Conservation (phyloP, 768 basidiomycete genomes). For the Pholiota molesta region DNA sequence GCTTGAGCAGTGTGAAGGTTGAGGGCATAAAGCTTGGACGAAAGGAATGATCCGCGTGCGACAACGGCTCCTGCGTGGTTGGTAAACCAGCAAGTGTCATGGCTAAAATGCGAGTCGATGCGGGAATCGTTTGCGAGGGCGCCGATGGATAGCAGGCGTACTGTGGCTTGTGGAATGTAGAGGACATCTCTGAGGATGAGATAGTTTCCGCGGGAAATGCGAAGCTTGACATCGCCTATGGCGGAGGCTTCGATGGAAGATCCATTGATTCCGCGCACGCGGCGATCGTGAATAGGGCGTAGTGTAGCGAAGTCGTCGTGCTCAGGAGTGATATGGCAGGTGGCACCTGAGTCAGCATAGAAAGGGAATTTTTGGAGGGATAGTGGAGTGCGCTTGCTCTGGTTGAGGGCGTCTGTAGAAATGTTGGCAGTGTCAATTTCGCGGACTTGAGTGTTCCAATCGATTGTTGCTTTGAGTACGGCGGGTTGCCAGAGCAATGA, state of each 20-base stretch:
- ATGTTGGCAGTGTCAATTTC: background rate
- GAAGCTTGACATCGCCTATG: background rate
- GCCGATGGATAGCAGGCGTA: background rate
- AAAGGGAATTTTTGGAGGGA: background rate
- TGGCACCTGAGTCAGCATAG: background rate
- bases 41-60: conserved; percentile 11
- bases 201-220: background rate
- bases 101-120: conserved; percentile 20
- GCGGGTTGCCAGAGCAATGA: too few relatives aligned
- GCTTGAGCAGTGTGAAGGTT: conserved; percentile 4
- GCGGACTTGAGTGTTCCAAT: background rate
- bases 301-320: background rate
- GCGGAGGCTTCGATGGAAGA: background rate
- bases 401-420: background rate
- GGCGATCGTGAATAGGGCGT: background rate
- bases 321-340: background rate
- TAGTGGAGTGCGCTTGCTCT: background rate
- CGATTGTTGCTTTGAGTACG: background rate
- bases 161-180: conserved; percentile 4
- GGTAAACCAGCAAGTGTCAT: conserved; percentile 13
- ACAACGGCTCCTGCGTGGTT: conserved; percentile 13
- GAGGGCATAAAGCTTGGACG: conserved; percentile 19
- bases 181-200: conserved; percentile 1
- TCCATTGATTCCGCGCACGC: background rate
- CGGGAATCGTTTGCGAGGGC: background rate